Conservation (phyloP, 2,329 filamentous ascomycete genomes). For the Ascochyta viciae-villosae region DNA sequence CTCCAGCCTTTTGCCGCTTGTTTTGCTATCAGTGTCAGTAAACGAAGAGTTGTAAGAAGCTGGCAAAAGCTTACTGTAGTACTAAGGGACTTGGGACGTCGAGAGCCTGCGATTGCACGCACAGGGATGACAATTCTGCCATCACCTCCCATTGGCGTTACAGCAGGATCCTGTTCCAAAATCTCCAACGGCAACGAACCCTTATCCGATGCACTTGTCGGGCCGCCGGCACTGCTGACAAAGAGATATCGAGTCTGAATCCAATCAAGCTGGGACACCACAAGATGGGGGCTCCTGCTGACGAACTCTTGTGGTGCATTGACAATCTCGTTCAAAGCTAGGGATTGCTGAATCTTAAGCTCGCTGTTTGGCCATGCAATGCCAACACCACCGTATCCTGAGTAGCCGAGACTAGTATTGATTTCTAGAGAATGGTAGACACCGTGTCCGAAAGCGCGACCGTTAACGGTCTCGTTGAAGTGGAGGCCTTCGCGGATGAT, state of each 20-base stretch:
- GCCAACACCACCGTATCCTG: conserved; percentile 12
- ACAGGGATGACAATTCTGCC: conserved; percentile 60
- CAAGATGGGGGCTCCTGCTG: conserved; percentile 66
- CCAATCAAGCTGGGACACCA: conserved; percentile 81
- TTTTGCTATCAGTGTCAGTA: conserved; percentile 22
- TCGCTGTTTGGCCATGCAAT: conserved; percentile 70
- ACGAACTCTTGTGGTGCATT: conserved; percentile 72
- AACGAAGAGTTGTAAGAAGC: not conserved
- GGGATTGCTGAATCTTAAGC: conserved; percentile 64
- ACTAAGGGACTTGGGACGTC: conserved; percentile 41
- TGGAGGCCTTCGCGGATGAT: conserved; percentile 85
- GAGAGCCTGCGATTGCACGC: conserved; percentile 57
- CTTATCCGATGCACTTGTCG: conserved; percentile 1
- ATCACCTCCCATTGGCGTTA: conserved; percentile 52
- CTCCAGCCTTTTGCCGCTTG: conserved; percentile 41
- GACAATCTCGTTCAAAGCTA: conserved; percentile 86
- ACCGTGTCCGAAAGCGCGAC: conserved; percentile 77
- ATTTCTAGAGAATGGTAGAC: conserved; percentile 77
- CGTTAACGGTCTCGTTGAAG: conserved; percentile 68
- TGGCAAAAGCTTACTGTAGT: conserved; percentile 17
- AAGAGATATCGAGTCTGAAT: conserved; percentile 90
- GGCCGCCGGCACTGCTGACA: conserved; percentile 49
- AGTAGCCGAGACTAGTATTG: conserved; percentile 64
- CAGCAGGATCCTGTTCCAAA: conserved; percentile 51
- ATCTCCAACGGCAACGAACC: conserved; percentile 33